phyloP scores from a whole-genome alignment of 495 filamentous ascomycete genomes.

The Haplographium delicatum region DNA sequence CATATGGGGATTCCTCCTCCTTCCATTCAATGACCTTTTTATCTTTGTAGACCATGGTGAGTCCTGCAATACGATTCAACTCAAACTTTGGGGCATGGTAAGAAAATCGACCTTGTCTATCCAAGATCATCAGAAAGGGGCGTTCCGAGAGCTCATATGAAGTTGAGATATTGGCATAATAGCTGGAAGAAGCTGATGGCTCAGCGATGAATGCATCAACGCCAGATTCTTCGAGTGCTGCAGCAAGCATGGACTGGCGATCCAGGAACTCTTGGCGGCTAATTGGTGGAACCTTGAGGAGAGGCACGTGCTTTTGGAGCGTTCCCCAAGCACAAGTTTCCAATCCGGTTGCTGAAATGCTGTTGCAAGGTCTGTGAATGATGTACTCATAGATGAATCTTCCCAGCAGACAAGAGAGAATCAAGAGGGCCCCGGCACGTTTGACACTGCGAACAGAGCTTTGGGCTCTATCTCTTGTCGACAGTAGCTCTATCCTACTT shows the following conservation, averaged over 20 bases:
- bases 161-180: constrained; percentile 29
- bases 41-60: constrained; percentile 25
- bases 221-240: constrained; percentile 13
- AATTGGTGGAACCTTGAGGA: constrained; percentile 24
- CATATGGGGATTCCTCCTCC: constrained; percentile 25
- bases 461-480: too few species aligned
- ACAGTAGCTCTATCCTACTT: too few species aligned
- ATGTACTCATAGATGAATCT: too few species aligned
- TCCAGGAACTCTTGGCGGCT: constrained; percentile 20
- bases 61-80: constrained; percentile 20
- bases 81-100: constrained; percentile 28
- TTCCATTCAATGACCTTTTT: constrained; percentile 21
- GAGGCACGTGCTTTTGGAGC: constrained; percentile 9
- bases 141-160: constrained; percentile 26
- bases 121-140: constrained; percentile 25
- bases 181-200: constrained; percentile 24
- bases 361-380: too few species aligned
- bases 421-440: too few species aligned
- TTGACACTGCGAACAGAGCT: too few species aligned
- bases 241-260: constrained; percentile 22
- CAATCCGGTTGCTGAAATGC: background rate
- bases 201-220: constrained; percentile 29
- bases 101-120: constrained; percentile 19
- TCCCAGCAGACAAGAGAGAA: background rate
- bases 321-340: constrained; percentile 21